Evolutionary conservation across 2,329 filamentous ascomycete genomes (phyloP), one percentile per base, ranked within the genome.

Genomic region (Didymella segeticola): DNA sequence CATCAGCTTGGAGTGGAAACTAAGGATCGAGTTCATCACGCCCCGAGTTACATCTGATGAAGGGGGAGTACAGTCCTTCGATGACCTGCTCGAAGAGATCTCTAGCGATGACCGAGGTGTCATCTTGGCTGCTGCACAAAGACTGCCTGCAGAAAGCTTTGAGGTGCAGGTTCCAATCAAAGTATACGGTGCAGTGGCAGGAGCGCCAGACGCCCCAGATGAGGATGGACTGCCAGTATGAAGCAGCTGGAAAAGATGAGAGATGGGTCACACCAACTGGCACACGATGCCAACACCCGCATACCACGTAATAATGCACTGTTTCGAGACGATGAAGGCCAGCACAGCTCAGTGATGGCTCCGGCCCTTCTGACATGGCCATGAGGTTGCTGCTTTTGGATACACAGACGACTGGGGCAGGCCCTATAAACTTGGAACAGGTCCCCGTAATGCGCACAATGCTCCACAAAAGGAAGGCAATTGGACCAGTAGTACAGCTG

Each of bases 1-100:
- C 2, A 85, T 99, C 4, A 89, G 85, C 60, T 79, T 97, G 22
- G 89, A 91, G 62, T 99, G 95, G 95, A 90, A 89, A 72, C 80
- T 99, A 27, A 82, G 91, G 1, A 86, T 99, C 53, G 93, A 98
- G 75, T 99, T 99, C 75, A 92, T 96, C 22, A 93, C 93, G 5
- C 88, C 90, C 5, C 85, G 82, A 15, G 71, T 83, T 62, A 69
- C 46, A 61, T 66, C 69, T 26, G 71, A 69, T 29, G 68, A 73
- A 26, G 68, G 68, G 2, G 62, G 71, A 30, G 71, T 72, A 41
- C 48, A 56, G 1, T 54, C 53, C 1, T 68, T 64, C 43, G 66
- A 74, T 67, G 57, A 76, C 68, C 74, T 96, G n/a, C 76, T 96
- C 33, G 93, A 96, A 70, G 86, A 90, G 65, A 84, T 95, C 10